Evolutionary conservation across 306 rosid species (phyloP).

Genomic region (Mucuna pruriens): DNA sequence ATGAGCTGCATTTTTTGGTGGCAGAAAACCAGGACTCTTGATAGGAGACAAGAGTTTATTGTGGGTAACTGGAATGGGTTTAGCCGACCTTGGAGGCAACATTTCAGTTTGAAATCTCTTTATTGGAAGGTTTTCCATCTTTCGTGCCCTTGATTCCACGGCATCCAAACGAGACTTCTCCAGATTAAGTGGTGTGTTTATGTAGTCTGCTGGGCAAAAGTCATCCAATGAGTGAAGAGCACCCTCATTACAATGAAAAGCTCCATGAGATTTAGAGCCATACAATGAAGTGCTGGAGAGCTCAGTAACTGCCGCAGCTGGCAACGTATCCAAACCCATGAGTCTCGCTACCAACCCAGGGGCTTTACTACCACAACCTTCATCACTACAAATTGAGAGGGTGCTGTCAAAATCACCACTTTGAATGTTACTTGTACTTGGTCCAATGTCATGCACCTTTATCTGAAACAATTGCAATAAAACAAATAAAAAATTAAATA

Average conservation of each 20-base stretch:
- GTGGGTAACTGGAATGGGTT: constrained; percentile 83
- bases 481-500: neutral
- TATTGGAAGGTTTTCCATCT: constrained; percentile 51
- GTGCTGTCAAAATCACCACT: constrained; percentile 58
- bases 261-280: constrained; percentile 53
- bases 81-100: constrained; percentile 90
- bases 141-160: constrained; percentile 54
- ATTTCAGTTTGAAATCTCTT: constrained; percentile 86
- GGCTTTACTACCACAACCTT: constrained; percentile 69
- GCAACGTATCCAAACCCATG: constrained; percentile 93
- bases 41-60: constrained; percentile 88
- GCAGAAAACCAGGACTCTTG: constrained; percentile 67
- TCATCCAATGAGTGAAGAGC: constrained; percentile 46
- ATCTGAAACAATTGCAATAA: constrained; percentile 52
- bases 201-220: constrained; percentile 43
- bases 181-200: constrained; percentile 52
- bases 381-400: constrained; percentile 65
- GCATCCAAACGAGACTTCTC: constrained; percentile 62
- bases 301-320: constrained; percentile 53
- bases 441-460: constrained; percentile 61
- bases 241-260: constrained; percentile 52
- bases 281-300: constrained; percentile 47
- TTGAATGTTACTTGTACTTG: constrained; percentile 59
- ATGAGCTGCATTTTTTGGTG: constrained; percentile 61
- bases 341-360: constrained; percentile 88